Evolutionary conservation across 2,329 filamentous ascomycete species (phyloP), one percentile per base, ranked within the genome.

Genomic region (Monilinia vaccinii-corymbosi): DNA sequence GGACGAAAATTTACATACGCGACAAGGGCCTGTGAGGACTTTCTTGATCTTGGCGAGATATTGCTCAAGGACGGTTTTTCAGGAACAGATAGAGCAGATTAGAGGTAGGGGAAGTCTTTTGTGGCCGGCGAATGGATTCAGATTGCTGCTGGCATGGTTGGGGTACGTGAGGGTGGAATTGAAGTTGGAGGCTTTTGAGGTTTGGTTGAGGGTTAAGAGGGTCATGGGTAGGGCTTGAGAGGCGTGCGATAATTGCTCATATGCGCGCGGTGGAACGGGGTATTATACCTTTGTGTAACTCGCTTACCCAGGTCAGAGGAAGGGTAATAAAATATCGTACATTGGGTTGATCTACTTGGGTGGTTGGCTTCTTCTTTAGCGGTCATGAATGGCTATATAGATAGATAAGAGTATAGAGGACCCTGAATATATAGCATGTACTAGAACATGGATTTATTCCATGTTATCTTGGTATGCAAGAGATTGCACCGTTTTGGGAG

Each of bases 1-100:
- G 21, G 94, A 99, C 72, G 94, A 99, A 77, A 92, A 88, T 70
- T 78, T 95, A 42, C 87, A 92, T 59, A 94, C 89, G 0, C 79
- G 82, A 8, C 81, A 83, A 63, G 85, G 85, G 0, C 84, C 85
- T 3, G 80, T 86, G 64, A 79, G 84, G 51, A 81, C 77, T 16
- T 88, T 88, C 67, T 75, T 88, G 70, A 88, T 89, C 64, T 76
- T 89, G 32, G 85, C 85, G 3, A 75, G 84, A 38, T 88, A 88
- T 73, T 88, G 85, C 72, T 80, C 82, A 31, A 78, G 81, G 38
- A 87, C 84, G 2, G 84, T 89, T 0, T 83, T 85, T 64, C 74
- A 83, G 65, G 85, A 88, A 72, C 79, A 83, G 67, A 73, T 86
- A 16, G 85, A 87, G 60, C 74, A 79, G 59, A 79, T 87, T 57